A percentile compares a stretch with the other conserved stretches of the same genome.
These are phyloP conservation scores for Wickerhamomyces silvicola DNA, from an alignment of 805 yeast species.

Conservation along the genomic window DNA sequence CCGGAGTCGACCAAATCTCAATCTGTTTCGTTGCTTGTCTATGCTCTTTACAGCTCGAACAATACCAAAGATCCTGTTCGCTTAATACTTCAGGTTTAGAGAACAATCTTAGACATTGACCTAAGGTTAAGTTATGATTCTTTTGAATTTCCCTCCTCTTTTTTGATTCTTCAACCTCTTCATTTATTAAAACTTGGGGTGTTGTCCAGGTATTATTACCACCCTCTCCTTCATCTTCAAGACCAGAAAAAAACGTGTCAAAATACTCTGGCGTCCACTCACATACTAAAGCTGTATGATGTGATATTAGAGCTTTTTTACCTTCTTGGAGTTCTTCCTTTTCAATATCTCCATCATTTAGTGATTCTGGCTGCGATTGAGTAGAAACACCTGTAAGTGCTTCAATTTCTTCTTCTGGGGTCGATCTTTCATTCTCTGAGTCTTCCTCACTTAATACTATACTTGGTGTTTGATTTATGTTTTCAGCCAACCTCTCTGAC, in stretches of 20 bases:
- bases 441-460: too few relatives aligned
- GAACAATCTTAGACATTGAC: conserved; percentile 70
- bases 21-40: conserved; percentile 87
- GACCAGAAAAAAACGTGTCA: conserved; percentile 46
- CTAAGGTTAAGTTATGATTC: conserved; percentile 45
- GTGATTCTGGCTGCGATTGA: too few relatives aligned
- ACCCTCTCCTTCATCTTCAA: conserved; percentile 38
- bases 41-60: conserved; percentile 85
- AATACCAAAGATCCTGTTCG: conserved; percentile 88
- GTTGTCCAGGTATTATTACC: conserved; percentile 51
- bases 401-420: conserved; percentile 5
- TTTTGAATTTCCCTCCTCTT: conserved; percentile 20
- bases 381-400: too few relatives aligned
- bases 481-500: too few relatives aligned
- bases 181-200: conserved; percentile 44
- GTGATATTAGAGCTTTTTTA: conserved; percentile 17
- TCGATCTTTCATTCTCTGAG: too few relatives aligned
- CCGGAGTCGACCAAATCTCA: conserved; percentile 92
- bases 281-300: conserved; percentile 45
- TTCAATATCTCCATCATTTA: background rate
- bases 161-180: conserved; percentile 46
- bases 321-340: background rate
- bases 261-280: conserved; percentile 54
- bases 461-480: background rate
- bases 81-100: conserved; percentile 81